Evolutionary conservation across 2,329 filamentous ascomycete species (phyloP).

Genomic region (Geosmithia morbida): DNA sequence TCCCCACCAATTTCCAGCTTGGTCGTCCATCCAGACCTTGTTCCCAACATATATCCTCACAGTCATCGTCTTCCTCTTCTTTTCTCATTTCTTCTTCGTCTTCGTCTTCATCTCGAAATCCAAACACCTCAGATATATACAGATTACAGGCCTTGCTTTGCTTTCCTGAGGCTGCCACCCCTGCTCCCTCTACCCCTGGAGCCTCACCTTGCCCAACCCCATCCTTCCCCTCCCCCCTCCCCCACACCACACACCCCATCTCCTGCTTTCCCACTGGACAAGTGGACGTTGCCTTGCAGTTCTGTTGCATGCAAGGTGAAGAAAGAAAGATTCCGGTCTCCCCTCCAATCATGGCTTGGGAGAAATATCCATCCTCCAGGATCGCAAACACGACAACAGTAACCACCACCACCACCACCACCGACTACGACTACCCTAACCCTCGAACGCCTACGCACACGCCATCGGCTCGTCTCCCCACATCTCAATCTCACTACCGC

Average conservation of each 20-base stretch:
- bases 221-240: background rate
- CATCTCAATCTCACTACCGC: background rate
- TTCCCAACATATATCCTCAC: no score
- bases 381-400: background rate
- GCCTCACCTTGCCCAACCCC: no score
- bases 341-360: conserved; percentile 12
- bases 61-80: no score
- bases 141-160: background rate
- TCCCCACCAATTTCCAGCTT: no score
- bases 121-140: background rate
- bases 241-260: background rate
- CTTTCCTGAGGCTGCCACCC: no score
- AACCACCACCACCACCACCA: background rate
- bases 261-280: background rate
- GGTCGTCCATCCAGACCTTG: no score
- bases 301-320: conserved; percentile 1
- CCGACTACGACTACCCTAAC: background rate
- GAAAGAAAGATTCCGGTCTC: background rate
- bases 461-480: background rate
- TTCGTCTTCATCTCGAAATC: background rate
- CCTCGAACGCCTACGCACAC: background rate
- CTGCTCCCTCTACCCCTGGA: no score
- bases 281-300: conserved; percentile 2
- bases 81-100: background rate
- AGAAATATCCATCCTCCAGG: conserved; percentile 1